These are phyloP conservation scores for Neofusicoccum laricinum DNA, from an alignment of 2,329 filamentous ascomycete species.

Conservation along the genomic window DNA sequence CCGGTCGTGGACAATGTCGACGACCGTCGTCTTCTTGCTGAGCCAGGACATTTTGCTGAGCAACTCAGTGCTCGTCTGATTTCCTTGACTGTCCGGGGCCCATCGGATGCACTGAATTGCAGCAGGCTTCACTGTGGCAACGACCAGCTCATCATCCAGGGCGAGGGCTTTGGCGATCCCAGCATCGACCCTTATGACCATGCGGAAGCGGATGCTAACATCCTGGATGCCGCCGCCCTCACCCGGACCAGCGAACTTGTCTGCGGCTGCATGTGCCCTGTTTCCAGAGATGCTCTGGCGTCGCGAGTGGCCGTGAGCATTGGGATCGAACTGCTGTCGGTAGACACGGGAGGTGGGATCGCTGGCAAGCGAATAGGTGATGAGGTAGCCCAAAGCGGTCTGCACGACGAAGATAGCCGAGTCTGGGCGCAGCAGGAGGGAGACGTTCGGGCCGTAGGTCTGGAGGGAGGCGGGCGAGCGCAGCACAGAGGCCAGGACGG, in stretches of 20 bases:
- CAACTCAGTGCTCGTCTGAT: constrained; percentile 87
- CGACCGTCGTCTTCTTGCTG: constrained; percentile 64
- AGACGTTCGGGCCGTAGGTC: constrained; percentile 80
- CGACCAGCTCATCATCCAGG: constrained; percentile 86
- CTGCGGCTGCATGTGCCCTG: constrained; percentile 36
- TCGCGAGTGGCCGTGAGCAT: constrained; percentile 38
- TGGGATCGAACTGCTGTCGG: constrained; percentile 71
- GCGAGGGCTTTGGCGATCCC: constrained; percentile 86
- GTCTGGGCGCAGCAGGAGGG: constrained; percentile 84
- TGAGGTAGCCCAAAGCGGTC: constrained; percentile 80
- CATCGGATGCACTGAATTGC: constrained; percentile 97
- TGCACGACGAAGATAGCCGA: constrained; percentile 89
- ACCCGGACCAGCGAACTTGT: constrained; percentile 61
- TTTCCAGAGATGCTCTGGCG: constrained; percentile 48
- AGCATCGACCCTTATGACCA: constrained; percentile 97
- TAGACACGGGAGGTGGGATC: constrained; percentile 83
- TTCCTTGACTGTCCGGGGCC: constrained; percentile 77
- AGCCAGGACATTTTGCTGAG: constrained; percentile 85
- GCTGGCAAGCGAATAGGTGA: constrained; percentile 88
- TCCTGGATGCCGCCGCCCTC: constrained; percentile 82
- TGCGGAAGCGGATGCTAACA: constrained; percentile 86
- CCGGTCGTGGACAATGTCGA: constrained; percentile 87
- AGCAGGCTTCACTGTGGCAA: constrained; percentile 85
- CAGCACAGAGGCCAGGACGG: constrained; percentile 79
- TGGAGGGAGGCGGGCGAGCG: constrained; percentile 76